Evolutionary conservation across 441 rosid species (phyloP).

Genomic region (Sinapis alba): DNA sequence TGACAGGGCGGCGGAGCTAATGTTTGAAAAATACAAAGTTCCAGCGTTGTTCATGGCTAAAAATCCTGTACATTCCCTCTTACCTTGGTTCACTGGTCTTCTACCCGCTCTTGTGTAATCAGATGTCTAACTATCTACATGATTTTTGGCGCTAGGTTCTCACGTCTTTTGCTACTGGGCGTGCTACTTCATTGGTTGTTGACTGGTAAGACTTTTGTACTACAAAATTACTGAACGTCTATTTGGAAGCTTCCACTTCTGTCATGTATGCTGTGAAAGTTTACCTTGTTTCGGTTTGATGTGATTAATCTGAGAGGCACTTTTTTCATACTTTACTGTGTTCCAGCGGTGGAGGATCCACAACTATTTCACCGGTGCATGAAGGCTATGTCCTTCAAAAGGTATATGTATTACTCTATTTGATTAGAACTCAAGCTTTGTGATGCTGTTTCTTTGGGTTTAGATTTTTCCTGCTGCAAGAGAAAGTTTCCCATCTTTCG

Average conservation of each 20-base stretch:
- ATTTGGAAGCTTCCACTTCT: conserved; percentile 21
- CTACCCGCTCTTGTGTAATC: conserved; percentile 1
- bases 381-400: conserved; percentile 99
- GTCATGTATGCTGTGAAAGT: conserved; percentile 12
- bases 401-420: conserved; percentile 48
- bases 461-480: conserved; percentile 5
- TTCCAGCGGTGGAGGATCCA: conserved; percentile 98
- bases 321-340: background rate
- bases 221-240: background rate
- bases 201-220: conserved; percentile 67
- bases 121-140: conserved; percentile 23
- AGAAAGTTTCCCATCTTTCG: background rate
- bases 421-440: conserved; percentile 14
- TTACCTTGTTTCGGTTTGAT: conserved; percentile 12
- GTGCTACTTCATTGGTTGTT: conserved; percentile 96
- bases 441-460: conserved; percentile 6
- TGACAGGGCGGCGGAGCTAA: conserved; percentile 95
- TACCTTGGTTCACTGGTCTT: background rate
- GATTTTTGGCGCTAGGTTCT: conserved; percentile 66
- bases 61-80: conserved; percentile 73
- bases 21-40: conserved; percentile 96
- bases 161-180: conserved; percentile 98
- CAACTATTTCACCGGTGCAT: conserved; percentile 94
- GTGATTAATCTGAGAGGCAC: conserved; percentile 12
- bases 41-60: conserved; percentile 97